phyloP scores from a whole-genome alignment of 805 yeast genomes.

The Metschnikowia kofuensis region DNA sequence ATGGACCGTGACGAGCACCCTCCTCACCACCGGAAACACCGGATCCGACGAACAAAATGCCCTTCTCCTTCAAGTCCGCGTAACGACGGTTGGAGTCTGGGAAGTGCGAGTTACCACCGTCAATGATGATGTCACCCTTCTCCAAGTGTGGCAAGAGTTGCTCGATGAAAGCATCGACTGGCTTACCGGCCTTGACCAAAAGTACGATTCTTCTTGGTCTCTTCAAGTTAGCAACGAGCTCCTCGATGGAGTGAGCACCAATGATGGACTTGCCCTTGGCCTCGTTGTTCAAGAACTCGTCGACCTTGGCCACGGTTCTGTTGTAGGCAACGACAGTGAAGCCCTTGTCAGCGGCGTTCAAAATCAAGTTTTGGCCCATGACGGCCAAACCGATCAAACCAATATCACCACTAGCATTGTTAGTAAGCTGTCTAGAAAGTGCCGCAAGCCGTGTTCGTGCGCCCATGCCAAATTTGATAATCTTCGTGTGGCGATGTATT shows the following conservation, averaged over 20 bases:
- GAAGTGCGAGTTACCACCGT: conserved; percentile 99
- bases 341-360: conserved; percentile 98
- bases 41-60: conserved; percentile 91
- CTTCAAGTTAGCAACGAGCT: conserved; percentile 83
- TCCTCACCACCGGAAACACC: conserved; percentile 99
- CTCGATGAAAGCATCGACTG: conserved; percentile 88
- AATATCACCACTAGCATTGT: conserved; percentile 73
- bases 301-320: conserved; percentile 96
- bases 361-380: conserved; percentile 97
- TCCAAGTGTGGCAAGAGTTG: conserved; percentile 89
- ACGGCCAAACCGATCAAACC: conserved; percentile 99
- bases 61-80: conserved; percentile 83
- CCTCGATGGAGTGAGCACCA: conserved; percentile 92
- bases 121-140: conserved; percentile 96
- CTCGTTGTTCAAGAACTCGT: conserved; percentile 87
- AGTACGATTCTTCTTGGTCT: conserved; percentile 95
- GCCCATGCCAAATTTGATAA: background rate
- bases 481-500: no score
- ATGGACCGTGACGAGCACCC: conserved; percentile 99
- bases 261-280: conserved; percentile 96
- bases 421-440: conserved; percentile 19
- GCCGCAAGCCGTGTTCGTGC: background rate
- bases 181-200: conserved; percentile 93
- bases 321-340: conserved; percentile 97
- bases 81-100: conserved; percentile 97